Base-by-base conservation (phyloP, 495 filamentous ascomycete genomes). In the Elaphomyces granulatus region DNA sequence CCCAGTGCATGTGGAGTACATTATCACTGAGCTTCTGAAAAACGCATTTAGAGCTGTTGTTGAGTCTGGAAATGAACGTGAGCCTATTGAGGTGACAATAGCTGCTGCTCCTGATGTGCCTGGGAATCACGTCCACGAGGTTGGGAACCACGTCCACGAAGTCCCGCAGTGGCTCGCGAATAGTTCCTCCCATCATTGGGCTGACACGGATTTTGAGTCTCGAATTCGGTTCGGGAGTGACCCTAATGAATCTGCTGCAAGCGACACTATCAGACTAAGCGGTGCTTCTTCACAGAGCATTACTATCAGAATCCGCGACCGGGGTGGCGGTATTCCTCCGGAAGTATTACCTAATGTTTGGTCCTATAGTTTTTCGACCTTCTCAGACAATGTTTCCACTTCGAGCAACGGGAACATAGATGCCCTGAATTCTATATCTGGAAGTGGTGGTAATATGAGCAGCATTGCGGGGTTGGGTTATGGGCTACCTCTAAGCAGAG, bases 351-450 rank as follows among this genome's bases (percentile, higher is more conserved):
- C 78, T 4, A 78, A 92, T 42, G 87, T 98, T 30, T 98, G 87
- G 87, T 84, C 82, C 20, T 98, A 95, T 56, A 82, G 77, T 40
- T 98, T 94, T 56, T 94, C 87, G 7, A 98, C 90, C 0, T 96
- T 95, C 55, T 80, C 72, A 16, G 81, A 92, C 15, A 66, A 72
- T 8, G 68, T 75, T 17, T 41, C 56, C 20, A 42, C 48, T 4
- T 49, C 42, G 23, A 44, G 54, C 0, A 68, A 64, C 40, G 61
- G 67, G 2, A 65, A 63, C 26, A 66, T 74, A 41, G 80, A 85
- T 48, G 83, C 75, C 0, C 59, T 87, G 43, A 81, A 77, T 45
- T 70, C 77, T 0, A 79, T 92, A n/a, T 76, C 79, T 12, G 72
- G 68, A 0, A 71, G 68, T 14, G 74, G 80, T 33, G 74, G 72